phyloP scores from a whole-genome alignment of 805 yeast genomes.

The Cyberlindnera sargentensis region DNA sequence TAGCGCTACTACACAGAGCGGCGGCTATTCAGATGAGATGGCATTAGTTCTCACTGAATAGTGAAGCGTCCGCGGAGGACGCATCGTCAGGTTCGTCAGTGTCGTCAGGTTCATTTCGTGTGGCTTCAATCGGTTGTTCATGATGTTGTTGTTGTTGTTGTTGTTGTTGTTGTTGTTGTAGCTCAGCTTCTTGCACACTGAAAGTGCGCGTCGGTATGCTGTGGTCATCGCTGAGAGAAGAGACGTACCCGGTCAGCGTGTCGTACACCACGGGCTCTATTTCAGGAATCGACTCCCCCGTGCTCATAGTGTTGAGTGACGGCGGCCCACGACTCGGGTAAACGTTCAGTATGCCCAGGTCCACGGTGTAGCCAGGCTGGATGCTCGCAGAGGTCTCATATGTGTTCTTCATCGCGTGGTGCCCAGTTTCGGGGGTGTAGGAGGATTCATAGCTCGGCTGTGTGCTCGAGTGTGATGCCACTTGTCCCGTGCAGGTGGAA shows the following conservation, averaged over 20 bases:
- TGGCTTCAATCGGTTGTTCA: too few species aligned
- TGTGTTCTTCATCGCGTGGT: neutral
- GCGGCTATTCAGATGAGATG: too few species aligned
- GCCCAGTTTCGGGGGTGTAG: neutral
- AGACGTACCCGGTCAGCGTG: slow-evolving; percentile 17
- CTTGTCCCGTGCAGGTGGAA: neutral
- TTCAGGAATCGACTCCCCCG: slow-evolving; percentile 8
- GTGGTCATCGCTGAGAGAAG: slow-evolving; percentile 9
- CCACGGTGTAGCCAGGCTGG: slow-evolving; percentile 16
- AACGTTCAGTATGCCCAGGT: slow-evolving; percentile 20
- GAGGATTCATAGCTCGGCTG: neutral
- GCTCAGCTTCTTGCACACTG: slow-evolving; percentile 2
- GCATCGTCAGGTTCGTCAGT: too few species aligned
- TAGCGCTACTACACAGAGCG: too few species aligned
- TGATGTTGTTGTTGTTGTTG: too few species aligned
- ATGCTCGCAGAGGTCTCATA: too few species aligned
- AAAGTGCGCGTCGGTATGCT: neutral
- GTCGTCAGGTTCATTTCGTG: too few species aligned
- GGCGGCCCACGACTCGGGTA: slow-evolving; percentile 21
- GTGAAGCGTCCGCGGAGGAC: too few species aligned
- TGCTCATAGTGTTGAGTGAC: slow-evolving; percentile 15
- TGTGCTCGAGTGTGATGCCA: neutral
- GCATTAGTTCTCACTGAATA: too few species aligned
- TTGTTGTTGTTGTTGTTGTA: too few species aligned
- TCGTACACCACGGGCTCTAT: slow-evolving; percentile 2